A percentile compares a stretch with the other conserved stretches of the same genome.
Conservation (phyloP, 75 land plant genomes). For the Pinus taeda region DNA sequence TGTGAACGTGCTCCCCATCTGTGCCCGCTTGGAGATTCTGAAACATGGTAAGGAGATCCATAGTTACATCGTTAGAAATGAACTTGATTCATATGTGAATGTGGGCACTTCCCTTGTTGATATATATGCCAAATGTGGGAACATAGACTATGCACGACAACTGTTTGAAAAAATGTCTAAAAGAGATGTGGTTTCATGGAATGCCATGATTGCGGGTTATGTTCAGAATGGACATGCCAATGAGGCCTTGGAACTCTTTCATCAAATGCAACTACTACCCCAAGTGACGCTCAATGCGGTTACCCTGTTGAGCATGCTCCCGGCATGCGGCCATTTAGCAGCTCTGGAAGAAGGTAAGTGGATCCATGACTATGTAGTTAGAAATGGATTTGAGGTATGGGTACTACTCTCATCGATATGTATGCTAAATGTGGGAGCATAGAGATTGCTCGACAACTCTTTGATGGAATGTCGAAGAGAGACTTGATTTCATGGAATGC, state of each 20-base stretch:
- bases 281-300: conserved; percentile 36
- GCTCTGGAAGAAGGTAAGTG: conserved; percentile 40
- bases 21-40: background rate
- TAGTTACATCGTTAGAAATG: conserved; percentile 20
- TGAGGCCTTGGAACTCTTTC: conserved; percentile 44
- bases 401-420: conserved; percentile 56
- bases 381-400: conserved; percentile 33
- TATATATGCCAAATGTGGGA: conserved; percentile 73
- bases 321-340: conserved; percentile 50
- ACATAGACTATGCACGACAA: conserved; percentile 35
- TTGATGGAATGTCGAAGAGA: conserved; percentile 44
- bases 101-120: conserved; percentile 48
- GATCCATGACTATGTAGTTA: conserved; percentile 45
- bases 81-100: conserved; percentile 23
- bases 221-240: conserved; percentile 34
- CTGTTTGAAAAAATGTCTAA: conserved; percentile 35
- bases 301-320: conserved; percentile 42
- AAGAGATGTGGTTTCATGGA: conserved; percentile 50
- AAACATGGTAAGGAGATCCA: conserved; percentile 40
- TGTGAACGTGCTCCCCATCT: conserved; percentile 5
- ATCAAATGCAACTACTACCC: conserved; percentile 27
- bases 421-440: conserved; percentile 41
- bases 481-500: conserved; percentile 53
- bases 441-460: conserved; percentile 22
- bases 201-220: conserved; percentile 59